Conservation (phyloP, 2,329 filamentous ascomycete genomes). For the Colletotrichum camelliae region DNA sequence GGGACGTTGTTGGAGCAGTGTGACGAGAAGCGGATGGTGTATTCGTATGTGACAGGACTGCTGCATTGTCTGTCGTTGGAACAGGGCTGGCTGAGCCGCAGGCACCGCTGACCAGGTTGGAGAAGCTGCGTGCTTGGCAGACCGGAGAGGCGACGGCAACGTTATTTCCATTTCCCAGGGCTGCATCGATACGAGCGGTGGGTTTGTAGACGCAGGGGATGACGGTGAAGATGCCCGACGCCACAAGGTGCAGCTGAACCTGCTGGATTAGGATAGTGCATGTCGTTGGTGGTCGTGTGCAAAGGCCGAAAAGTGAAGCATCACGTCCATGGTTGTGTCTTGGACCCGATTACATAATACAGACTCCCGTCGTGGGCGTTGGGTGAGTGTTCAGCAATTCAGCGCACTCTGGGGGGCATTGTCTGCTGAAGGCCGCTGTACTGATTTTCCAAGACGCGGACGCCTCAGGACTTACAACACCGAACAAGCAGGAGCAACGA, state of each 20-base stretch:
- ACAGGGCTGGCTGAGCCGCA: conserved; percentile 1
- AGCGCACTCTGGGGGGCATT: background rate
- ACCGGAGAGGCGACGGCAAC: background rate
- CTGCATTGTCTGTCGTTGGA: background rate
- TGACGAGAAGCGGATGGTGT: background rate
- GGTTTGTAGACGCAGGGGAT: background rate
- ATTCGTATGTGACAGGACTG: background rate
- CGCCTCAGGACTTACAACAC: background rate
- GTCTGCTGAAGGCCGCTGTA: background rate
- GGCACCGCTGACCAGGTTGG: background rate
- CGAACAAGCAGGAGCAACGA: background rate
- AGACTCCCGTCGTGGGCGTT: background rate
- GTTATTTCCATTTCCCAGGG: background rate
- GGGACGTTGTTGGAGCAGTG: background rate
- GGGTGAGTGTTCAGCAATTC: background rate
- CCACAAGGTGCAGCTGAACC: background rate
- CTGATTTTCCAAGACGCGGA: background rate
- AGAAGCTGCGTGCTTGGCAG: background rate
- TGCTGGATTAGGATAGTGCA: background rate
- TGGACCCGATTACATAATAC: background rate
- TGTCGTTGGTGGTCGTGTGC: background rate
- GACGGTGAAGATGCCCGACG: background rate
- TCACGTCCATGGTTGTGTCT: background rate
- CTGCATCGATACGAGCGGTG: background rate
- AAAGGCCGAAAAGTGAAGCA: background rate